Evolutionary conservation across 495 filamentous ascomycete genomes (phyloP).

Genomic region (Staphylotrichum tortipilum): DNA sequence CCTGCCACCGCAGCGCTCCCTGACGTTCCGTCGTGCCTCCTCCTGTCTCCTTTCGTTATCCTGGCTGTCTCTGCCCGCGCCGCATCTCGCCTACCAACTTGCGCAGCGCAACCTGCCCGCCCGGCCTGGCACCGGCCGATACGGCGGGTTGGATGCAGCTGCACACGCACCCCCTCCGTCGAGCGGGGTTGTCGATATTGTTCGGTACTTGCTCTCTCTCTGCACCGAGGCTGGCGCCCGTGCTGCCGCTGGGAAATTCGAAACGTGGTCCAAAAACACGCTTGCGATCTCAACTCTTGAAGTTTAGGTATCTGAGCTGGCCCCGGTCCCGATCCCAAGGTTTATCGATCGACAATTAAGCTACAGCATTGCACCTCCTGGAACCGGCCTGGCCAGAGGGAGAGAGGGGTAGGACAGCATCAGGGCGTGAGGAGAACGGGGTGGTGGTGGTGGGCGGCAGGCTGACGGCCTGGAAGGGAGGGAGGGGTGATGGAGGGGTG

Average conservation of each 20-base stretch:
- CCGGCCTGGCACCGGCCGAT: too few relatives aligned
- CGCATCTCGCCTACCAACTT: background rate
- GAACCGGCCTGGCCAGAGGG: background rate
- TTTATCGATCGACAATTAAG: too few relatives aligned
- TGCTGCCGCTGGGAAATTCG: background rate
- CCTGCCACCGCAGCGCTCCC: background rate
- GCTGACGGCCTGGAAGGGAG: background rate
- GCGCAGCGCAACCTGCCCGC: too few relatives aligned
- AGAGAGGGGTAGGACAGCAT: slow-evolving; percentile 4
- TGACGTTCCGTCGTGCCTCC: too few relatives aligned
- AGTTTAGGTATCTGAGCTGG: too few relatives aligned
- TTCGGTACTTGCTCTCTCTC: background rate
- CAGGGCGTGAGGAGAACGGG: background rate
- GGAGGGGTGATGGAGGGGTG: background rate
- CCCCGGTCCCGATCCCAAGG: too few relatives aligned
- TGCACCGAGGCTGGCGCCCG: background rate
- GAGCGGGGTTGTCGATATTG: slow-evolving; percentile 3
- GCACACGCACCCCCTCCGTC: background rate
- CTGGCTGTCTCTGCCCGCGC: slow-evolving; percentile 1
- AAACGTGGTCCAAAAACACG: too few relatives aligned
- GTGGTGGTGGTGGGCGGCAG: too few relatives aligned
- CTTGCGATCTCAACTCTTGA: too few relatives aligned
- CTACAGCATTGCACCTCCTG: too few relatives aligned
- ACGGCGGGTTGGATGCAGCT: slow-evolving; percentile 1
- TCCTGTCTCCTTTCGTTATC: too few relatives aligned